Evolutionary conservation across 441 rosid genomes (phyloP).

Genomic region (Populus hybrid): DNA sequence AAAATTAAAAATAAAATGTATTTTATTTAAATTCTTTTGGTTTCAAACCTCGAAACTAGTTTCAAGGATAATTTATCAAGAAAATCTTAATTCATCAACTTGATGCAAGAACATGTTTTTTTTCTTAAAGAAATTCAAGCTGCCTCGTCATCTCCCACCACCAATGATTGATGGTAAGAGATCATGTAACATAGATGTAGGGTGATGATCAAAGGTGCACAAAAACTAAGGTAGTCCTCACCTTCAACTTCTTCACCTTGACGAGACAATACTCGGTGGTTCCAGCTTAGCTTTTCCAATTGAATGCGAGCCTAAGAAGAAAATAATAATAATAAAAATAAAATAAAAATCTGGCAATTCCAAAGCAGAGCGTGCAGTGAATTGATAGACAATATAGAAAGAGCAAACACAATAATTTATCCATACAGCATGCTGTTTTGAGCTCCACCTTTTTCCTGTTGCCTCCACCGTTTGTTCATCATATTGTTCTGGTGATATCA

Average conservation of each 20-base stretch:
- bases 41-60: not conserved
- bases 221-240: constrained; percentile 3
- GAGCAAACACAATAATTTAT: no score
- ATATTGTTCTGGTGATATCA: constrained; percentile 17
- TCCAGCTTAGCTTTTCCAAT: constrained; percentile 8
- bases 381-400: constrained; percentile 2
- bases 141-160: constrained; percentile 1
- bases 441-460: not conserved
- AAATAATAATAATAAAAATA: not conserved
- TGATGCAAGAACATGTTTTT: no score
- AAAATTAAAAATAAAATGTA: no score
- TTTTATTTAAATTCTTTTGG: not conserved
- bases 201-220: constrained; percentile 13
- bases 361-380: constrained; percentile 47
- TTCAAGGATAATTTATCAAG: no score
- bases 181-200: not conserved
- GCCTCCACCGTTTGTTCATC: constrained; percentile 1
- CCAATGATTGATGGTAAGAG: not conserved
- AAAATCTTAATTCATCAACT: no score
- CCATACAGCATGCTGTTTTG: not conserved
- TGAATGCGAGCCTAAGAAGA: constrained; percentile 2
- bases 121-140: not conserved
- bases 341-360: constrained; percentile 15
- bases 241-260: not conserved
- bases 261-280: constrained; percentile 17